These are phyloP conservation scores for Ophiostoma triangulosporum DNA, from an alignment of 2,329 filamentous ascomycete genomes.

Conservation along the genomic window DNA sequence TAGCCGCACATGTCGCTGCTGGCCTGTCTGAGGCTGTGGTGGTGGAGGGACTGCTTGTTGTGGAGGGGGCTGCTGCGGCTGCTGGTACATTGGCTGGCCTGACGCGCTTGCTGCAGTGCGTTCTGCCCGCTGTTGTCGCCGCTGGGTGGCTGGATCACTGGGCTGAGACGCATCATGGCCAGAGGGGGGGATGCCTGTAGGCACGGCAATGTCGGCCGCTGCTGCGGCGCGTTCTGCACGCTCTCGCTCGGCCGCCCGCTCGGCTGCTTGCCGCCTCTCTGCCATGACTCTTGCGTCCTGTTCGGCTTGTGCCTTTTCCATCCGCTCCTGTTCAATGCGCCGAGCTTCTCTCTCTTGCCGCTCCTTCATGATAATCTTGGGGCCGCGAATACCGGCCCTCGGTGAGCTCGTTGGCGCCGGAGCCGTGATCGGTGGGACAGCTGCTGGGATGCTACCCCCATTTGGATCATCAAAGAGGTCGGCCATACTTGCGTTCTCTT, in stretches of 20 bases:
- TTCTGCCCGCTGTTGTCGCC: conserved; percentile 23
- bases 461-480: conserved; percentile 43
- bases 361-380: conserved; percentile 83
- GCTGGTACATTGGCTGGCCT: conserved; percentile 5
- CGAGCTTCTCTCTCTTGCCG: conserved; percentile 64
- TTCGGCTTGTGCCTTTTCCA: conserved; percentile 44
- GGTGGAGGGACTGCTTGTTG: conserved; percentile 9
- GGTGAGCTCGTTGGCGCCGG: conserved; percentile 41
- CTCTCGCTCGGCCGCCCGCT: conserved; percentile 9
- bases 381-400: conserved; percentile 58
- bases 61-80: conserved; percentile 5
- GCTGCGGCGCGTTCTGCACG: conserved; percentile 41
- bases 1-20: conserved; percentile 6
- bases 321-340: conserved; percentile 51
- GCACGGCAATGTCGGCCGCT: conserved; percentile 17
- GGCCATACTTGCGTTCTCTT: conserved; percentile 88
- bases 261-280: conserved; percentile 27
- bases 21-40: conserved; percentile 4
- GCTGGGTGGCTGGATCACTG: conserved; percentile 21
- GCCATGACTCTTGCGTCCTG: conserved; percentile 41
- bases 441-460: conserved; percentile 35
- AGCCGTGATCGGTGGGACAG: conserved; percentile 31
- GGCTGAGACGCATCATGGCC: neutral
- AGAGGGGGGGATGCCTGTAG: conserved; percentile 15
- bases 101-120: conserved; percentile 10